A percentile compares a stretch with the other conserved stretches of the same genome.
These are phyloP conservation scores for Toxicodendron radicans DNA, from an alignment of 345 rosid genomes.

Conservation along the genomic window DNA sequence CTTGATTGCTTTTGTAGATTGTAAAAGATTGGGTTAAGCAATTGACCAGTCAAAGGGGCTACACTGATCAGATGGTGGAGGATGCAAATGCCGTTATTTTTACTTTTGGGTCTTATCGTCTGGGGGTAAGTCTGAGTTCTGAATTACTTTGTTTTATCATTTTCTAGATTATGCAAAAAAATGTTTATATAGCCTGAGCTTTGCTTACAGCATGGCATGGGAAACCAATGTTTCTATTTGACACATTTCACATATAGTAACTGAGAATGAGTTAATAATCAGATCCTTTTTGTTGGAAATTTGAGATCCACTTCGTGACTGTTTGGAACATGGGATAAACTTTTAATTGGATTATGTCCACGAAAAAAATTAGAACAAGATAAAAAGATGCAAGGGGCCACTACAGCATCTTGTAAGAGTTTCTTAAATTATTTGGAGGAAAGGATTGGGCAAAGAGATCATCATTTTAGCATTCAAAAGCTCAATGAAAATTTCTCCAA, in stretches of 20 bases:
- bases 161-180: background rate
- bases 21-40: slow-evolving; percentile 87
- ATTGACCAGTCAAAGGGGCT: slow-evolving; percentile 64
- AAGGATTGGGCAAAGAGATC: background rate
- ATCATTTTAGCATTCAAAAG: background rate
- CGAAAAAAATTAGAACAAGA: background rate
- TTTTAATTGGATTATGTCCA: background rate
- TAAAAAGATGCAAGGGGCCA: background rate
- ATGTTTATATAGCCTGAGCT: background rate
- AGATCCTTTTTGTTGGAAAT: background rate
- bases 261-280: background rate
- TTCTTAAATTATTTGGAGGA: background rate
- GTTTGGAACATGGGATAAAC: background rate
- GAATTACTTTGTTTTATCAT: background rate
- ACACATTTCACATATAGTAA: background rate
- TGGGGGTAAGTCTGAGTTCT: slow-evolving; percentile 62
- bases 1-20: slow-evolving; percentile 38
- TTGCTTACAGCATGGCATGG: background rate
- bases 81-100: slow-evolving; percentile 88
- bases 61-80: slow-evolving; percentile 88
- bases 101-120: slow-evolving; percentile 92
- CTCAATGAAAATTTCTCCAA: background rate
- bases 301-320: background rate
- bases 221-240: background rate
- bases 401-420: background rate